Evolutionary conservation across 768 basidiomycete species (phyloP).

Genomic region (Lentinula guzmanii): DNA sequence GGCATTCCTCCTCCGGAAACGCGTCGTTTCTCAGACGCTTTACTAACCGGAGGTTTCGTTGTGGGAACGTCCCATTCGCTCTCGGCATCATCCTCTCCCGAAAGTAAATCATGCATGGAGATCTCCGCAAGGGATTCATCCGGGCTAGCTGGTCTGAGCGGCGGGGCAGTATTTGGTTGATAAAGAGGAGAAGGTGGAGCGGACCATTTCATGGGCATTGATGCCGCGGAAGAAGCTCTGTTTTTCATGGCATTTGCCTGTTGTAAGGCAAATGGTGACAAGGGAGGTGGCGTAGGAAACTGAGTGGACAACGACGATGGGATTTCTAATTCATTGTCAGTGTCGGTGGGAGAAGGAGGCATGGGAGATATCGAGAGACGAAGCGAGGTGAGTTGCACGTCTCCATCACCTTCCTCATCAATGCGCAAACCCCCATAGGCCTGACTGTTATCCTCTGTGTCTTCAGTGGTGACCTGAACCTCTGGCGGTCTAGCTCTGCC

Average conservation of each 20-base stretch:
- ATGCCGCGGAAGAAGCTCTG: not conserved
- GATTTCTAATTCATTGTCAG: not conserved
- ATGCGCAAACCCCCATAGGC: slow-evolving; percentile 4
- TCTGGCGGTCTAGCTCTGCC: not conserved
- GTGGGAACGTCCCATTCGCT: slow-evolving; percentile 5
- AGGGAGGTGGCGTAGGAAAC: not conserved
- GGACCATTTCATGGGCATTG: not conserved
- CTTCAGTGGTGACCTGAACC: not conserved
- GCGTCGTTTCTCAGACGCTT: not conserved
- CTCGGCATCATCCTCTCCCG: not conserved
- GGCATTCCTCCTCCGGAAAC: not conserved
- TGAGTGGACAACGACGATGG: not conserved
- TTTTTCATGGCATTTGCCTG: not conserved
- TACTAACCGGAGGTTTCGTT: not conserved
- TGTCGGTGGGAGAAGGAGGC: slow-evolving; percentile 5
- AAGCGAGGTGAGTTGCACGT: not conserved
- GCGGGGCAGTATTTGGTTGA: not conserved
- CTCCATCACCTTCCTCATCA: not conserved
- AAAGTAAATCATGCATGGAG: slow-evolving; percentile 4
- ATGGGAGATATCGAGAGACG: slow-evolving; percentile 3
- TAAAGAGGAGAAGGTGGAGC: not conserved
- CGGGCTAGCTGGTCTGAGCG: not conserved
- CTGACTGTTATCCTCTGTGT: not conserved
- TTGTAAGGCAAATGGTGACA: slow-evolving; percentile 1
- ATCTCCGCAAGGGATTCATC: slow-evolving; percentile 4